Base-by-base conservation (phyloP, 148 eudicot genomes). In the Rhododendron henanense region DNA sequence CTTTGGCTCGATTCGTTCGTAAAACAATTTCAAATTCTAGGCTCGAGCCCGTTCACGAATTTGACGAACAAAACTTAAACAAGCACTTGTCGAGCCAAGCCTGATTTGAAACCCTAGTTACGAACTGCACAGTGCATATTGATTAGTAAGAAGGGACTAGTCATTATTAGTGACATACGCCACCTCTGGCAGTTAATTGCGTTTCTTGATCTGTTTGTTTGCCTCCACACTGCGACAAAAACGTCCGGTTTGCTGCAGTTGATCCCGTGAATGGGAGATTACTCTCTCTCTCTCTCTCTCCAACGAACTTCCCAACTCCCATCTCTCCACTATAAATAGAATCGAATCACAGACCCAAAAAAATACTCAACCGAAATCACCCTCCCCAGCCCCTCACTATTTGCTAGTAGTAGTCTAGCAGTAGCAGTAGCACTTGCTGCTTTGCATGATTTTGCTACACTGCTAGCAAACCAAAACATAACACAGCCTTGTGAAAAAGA, bases 251-350 rank as follows among this genome's bases (percentile, higher is more conserved):
- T 31, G 31, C 31, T 31, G 31, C 31, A 31, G 31, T 31, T 31
- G 31, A 31, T 31, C 31, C 31, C 31, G 31, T 31, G 31, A 31
- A 31, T 31, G 31, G 31, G 31, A 28, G 31, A 28, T 28, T 28
- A 28, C 35, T 33, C 35, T 33, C 31, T 28, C 31, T 28, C 31
- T 28, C n/a, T n/a, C 63, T 57, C 63, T 4, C 63, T 18, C 61
- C 31, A 83, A 77, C 89, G 82, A n/a, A 90, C 83, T 71, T 84
- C 78, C 67, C 45, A 78, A 83, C 86, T 89, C 16, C 23, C 50
- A 2, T 83, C 55, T 83, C 53, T 0, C 44, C 25, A 13, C 55
- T 59, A 48, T 28, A 57, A 19, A 57, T 53, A 84, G 77, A 21
- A 9, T 35, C 16, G 1, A 10, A 31, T 28, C 76, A 33, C 41